phyloP scores from a whole-genome alignment of 306 rosid species.

The Corylus americana region DNA sequence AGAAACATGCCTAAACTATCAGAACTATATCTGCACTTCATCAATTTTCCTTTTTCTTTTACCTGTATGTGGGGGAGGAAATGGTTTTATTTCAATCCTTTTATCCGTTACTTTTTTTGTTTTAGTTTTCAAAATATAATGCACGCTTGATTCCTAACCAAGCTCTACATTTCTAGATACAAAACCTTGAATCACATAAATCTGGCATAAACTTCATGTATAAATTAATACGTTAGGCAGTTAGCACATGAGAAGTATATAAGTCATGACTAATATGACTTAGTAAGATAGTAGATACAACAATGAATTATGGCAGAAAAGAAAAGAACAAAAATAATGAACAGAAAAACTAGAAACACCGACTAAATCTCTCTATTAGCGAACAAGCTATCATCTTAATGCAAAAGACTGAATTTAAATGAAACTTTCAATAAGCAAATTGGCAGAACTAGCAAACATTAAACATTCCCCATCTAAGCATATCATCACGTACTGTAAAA shows the following conservation, averaged over 20 bases:
- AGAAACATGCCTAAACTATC: background rate
- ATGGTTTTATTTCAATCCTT: background rate
- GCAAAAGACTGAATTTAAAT: background rate
- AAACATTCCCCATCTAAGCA: background rate
- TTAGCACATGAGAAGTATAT: background rate
- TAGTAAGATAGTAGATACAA: background rate
- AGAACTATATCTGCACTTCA: background rate
- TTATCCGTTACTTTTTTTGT: background rate
- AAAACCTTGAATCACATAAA: no score
- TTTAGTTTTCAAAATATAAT: background rate
- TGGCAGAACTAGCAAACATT: conserved; percentile 1
- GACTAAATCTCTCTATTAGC: background rate
- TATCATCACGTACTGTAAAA: background rate
- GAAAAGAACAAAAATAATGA: background rate
- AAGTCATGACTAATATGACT: background rate
- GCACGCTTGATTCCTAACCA: background rate
- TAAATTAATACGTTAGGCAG: background rate
- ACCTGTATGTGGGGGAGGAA: background rate
- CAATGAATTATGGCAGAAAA: background rate
- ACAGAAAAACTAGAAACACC: background rate
- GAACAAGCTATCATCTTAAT: background rate
- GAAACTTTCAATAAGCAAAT: conserved; percentile 17
- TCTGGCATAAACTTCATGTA: background rate
- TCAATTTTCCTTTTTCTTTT: background rate
- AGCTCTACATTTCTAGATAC: background rate